Base-by-base conservation (phyloP, 2,329 filamentous ascomycete genomes). In the Capronia americana region DNA sequence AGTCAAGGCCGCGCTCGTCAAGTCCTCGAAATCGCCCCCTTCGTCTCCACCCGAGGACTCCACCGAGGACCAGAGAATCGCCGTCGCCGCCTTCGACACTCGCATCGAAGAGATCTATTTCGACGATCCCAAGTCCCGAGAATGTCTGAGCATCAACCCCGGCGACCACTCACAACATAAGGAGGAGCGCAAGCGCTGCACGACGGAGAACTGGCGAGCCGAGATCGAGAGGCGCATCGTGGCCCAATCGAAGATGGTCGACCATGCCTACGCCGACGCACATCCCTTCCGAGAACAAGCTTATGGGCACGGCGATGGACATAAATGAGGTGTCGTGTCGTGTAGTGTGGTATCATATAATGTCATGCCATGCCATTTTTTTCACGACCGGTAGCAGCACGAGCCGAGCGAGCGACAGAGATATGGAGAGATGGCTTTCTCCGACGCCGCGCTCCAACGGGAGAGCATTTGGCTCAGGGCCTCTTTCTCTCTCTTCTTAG, bases 31-130 rank as follows among this genome's bases (percentile, higher is more conserved):
- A 26, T 55, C 53, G 3, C 53, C 51, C 0, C 38, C 38, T 3
- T 44, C 17, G 14, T n/a, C 38, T 6, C 14, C 10, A 20, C 12
- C 20, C 48, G 48, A 48, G 48, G 11, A 5, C 17, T 53, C 24
- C 17, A 34, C 8, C 11, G 10, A 32, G 53, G 8, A 38, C 24
- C 38, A n/a, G 34, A 17, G 3, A 48, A 44, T 44, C 30, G 8
- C 24, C 34, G 3, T 11, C 50, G n/a, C 24, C 53, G 41, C 30
- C 23, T n/a, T 48, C 23, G 26, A 54, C 10, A 59, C 63, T 2
- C 14, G 53, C n/a, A 68, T 68, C 14, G 66, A 68, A 26, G 54
- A 58, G n/a, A 34, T 57, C 10, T 68, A 68, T 55, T 68, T 68
- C 32, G 7, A 44, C 24, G 50, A 60, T 8, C 32, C 66, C 17